Percentiles rank a stretch among this genome's conserved stretches.
These are phyloP conservation scores for Cercophora newfieldiana DNA, from an alignment of 495 filamentous ascomycete species.

Conservation along the genomic window DNA sequence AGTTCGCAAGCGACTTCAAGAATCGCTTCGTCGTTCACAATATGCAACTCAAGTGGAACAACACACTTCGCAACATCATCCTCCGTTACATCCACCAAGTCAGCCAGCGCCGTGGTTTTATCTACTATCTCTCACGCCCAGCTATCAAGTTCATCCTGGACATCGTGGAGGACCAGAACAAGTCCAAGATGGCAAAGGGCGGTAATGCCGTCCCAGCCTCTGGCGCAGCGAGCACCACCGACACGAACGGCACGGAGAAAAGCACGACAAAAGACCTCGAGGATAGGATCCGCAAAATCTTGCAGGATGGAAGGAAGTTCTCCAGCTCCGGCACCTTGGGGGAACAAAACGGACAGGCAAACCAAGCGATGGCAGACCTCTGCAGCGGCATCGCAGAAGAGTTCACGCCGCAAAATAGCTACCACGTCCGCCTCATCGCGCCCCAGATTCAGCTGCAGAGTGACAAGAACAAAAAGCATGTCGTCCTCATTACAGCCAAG, in stretches of 20 bases:
- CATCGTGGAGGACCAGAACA: conserved; percentile 91
- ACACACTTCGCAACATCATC: conserved; percentile 91
- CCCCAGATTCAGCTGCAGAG: conserved; percentile 97
- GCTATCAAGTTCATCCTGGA: conserved; percentile 98
- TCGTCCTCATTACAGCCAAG: conserved; percentile 89
- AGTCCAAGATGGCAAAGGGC: conserved; percentile 50
- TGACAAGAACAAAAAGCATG: conserved; percentile 93
- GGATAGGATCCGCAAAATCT: conserved; percentile 81
- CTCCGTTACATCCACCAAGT: conserved; percentile 97
- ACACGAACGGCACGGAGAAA: conserved; percentile 45
- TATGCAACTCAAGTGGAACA: conserved; percentile 97
- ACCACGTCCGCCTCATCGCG: conserved; percentile 90
- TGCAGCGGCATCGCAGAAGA: conserved; percentile 80
- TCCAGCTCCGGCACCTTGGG: conserved; percentile 76
- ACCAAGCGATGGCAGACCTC: conserved; percentile 56
- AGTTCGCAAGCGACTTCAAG: conserved; percentile 89
- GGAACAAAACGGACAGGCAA: conserved; percentile 46
- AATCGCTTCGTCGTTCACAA: conserved; percentile 99
- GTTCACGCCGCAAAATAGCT: conserved; percentile 90
- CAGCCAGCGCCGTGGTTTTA: conserved; percentile 90
- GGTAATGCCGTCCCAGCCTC: conserved; percentile 39
- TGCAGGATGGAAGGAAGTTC: conserved; percentile 81
- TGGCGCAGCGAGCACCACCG: conserved; percentile 35
- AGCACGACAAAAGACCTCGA: conserved; percentile 68
- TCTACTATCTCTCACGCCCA: conserved; percentile 94